phyloP scores from a whole-genome alignment of 345 rosid genomes.

The Anastatica hierochuntica region DNA sequence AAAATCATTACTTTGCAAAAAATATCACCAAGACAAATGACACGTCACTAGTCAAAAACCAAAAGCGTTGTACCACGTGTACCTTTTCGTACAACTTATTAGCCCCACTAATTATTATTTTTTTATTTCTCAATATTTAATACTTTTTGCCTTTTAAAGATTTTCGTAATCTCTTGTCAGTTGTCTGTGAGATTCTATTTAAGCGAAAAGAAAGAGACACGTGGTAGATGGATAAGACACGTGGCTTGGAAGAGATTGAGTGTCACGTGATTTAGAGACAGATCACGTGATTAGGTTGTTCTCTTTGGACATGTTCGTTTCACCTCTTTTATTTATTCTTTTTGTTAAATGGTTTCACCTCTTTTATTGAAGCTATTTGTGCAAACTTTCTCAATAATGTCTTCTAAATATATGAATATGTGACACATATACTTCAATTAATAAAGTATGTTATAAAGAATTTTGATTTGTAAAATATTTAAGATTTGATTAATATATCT shows the following conservation, averaged over 20 bases:
- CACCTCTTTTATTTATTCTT: neutral
- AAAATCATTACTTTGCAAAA: neutral
- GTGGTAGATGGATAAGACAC: neutral
- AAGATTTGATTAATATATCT: neutral
- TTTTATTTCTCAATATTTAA: neutral
- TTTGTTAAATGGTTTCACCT: too few relatives aligned
- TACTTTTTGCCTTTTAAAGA: neutral
- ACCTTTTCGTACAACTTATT: constrained; percentile 18
- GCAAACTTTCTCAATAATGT: constrained; percentile 12
- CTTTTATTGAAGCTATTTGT: constrained; percentile 9
- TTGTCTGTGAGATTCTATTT: neutral
- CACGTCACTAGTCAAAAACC: constrained; percentile 26
- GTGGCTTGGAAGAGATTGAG: neutral
- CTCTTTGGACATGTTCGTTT: constrained; percentile 15
- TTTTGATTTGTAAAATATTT: too few relatives aligned
- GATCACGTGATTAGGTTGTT: constrained; percentile 24
- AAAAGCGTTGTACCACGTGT: constrained; percentile 25
- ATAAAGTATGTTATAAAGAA: neutral
- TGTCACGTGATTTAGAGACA: constrained; percentile 19
- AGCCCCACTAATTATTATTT: neutral
- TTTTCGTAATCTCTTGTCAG: constrained; percentile 3
- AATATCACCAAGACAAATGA: neutral
- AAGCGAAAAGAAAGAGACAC: constrained; percentile 11
- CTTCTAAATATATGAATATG: constrained; percentile 6
- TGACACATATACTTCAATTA: constrained; percentile 12